Conservation (phyloP, 2,329 filamentous ascomycete species). For the Leptodontidium sp. region DNA sequence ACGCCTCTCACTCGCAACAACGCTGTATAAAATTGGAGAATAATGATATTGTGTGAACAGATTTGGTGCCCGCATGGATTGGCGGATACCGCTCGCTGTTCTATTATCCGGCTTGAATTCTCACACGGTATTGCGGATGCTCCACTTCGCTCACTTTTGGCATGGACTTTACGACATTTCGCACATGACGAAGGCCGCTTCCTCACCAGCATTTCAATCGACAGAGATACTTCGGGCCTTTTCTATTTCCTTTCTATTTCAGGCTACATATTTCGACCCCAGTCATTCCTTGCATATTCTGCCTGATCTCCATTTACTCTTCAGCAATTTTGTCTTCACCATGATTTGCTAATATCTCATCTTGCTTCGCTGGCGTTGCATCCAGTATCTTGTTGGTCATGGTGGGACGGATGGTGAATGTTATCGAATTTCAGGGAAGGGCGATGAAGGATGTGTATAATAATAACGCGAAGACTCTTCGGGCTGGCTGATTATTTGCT, state of each 20-base stretch:
- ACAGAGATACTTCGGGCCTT: background rate
- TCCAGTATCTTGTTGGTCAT: no score
- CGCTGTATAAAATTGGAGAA: background rate
- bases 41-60: background rate
- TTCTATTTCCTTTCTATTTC: background rate
- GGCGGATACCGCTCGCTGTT: background rate
- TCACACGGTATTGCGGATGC: background rate
- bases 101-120: background rate
- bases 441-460: background rate
- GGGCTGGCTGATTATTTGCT: background rate
- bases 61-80: background rate
- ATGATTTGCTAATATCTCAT: background rate
- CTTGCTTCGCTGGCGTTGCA: slow-evolving; percentile 6
- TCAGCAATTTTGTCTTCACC: background rate
- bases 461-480: background rate
- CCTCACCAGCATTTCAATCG: no score
- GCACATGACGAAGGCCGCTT: background rate
- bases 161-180: background rate
- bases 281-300: background rate
- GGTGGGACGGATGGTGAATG: background rate
- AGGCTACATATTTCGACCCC: background rate
- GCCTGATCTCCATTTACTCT: background rate
- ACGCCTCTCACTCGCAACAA: background rate
- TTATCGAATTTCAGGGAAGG: no score
- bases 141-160: background rate